A percentile compares a stretch with the other conserved stretches of the same genome.
phyloP scores from a whole-genome alignment of 2,329 filamentous ascomycete genomes.

The Hypoxylon sp. region DNA sequence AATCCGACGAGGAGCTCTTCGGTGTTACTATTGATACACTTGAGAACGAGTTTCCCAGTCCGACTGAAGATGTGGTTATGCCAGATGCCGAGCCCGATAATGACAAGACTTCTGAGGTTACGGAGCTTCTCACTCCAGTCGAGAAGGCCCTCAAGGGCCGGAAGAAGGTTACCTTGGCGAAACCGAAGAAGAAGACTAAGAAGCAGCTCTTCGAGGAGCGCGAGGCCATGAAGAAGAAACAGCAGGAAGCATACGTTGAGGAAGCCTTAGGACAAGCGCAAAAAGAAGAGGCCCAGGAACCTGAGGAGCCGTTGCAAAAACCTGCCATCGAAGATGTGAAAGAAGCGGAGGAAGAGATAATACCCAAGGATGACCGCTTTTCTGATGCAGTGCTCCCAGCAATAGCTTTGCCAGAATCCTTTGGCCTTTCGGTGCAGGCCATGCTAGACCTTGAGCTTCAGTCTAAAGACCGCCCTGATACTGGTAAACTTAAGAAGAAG shows the following conservation, averaged over 20 bases:
- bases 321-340: constrained; percentile 49
- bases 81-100: constrained; percentile 64
- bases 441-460: constrained; percentile 62
- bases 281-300: constrained; percentile 55
- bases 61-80: constrained; percentile 65
- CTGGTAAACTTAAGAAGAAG: constrained; percentile 64
- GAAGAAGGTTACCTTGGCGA: constrained; percentile 66
- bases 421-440: constrained; percentile 62
- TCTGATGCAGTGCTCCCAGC: constrained; percentile 64
- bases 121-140: constrained; percentile 61
- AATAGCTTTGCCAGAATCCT: constrained; percentile 61
- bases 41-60: constrained; percentile 64
- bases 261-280: constrained; percentile 58
- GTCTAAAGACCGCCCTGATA: constrained; percentile 64
- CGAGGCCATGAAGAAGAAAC: constrained; percentile 76
- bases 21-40: constrained; percentile 71
- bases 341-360: constrained; percentile 52
- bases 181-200: constrained; percentile 70
- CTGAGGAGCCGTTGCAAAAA: constrained; percentile 49
- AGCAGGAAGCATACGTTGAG: constrained; percentile 65
- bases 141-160: constrained; percentile 63
- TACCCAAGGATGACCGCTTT: constrained; percentile 63
- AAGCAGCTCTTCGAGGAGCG: constrained; percentile 61
- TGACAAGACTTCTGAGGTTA: constrained; percentile 63
- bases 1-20: constrained; percentile 83